Base-by-base conservation (phyloP, 345 rosid species). In the Chamaenerion angustifolium region DNA sequence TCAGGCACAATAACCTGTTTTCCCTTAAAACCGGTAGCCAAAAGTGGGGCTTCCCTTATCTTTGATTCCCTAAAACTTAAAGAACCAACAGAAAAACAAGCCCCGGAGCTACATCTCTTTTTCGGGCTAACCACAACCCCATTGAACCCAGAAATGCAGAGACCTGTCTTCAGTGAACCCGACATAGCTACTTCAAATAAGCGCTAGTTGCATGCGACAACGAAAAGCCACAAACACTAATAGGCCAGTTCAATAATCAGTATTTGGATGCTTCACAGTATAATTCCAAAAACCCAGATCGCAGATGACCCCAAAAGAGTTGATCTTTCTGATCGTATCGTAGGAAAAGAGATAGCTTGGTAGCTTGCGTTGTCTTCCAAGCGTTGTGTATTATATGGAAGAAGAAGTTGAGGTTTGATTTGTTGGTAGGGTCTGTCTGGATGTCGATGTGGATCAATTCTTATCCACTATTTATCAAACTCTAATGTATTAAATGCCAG, bases 11-110 rank as follows among this genome's bases (percentile, higher is more conserved):
- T 47, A 25, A 71, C 23, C 12, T 62, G 62, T n/a, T 58, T 65
- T 46, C 80, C 85, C 46, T 25, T 44, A 51, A 72, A 65, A 52
- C 68, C 71, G 6, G 59, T 27, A 35, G 58, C 63, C 65, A 66
- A 52, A 59, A 51, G 46, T 12, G 72, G 65, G 1, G 45, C 64
- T 45, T 51, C 56, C 37, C 56, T 55, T 1, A 70, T 45, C 45
- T 58, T 65, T 42, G 76, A 64, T 64, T 25, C 54, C 3, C 4
- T 59, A 9, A 56, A 46, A 21, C 16, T 57, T n/a, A 52, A 49
- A 50, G 54, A 57, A 48, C 55, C 45, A 35, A 4, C 49, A 58
- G 73, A 61, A 37, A 57, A 42, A 52, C 43, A 55, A 71, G 41
- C 64, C 66, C 71, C 40, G 11, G 13, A 48, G 51, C 48, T 14